These are phyloP conservation scores for Candida pseudoglaebosa DNA, from an alignment of 805 yeast genomes.

Conservation along the genomic window DNA sequence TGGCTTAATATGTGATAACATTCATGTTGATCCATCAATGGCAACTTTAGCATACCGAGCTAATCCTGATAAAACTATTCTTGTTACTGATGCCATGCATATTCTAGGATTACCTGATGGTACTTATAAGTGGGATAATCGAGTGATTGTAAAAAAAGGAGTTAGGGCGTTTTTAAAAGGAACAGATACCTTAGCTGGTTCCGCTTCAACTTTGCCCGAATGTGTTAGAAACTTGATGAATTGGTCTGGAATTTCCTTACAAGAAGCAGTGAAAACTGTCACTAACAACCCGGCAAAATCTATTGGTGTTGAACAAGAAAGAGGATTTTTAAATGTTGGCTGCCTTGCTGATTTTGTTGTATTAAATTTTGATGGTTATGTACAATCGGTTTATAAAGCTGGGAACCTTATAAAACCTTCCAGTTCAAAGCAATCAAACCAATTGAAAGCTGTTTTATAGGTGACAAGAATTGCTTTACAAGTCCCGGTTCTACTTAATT, in stretches of 20 bases:
- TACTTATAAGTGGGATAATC: constrained; percentile 49
- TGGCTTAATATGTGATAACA: constrained; percentile 56
- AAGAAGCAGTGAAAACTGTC: constrained; percentile 52
- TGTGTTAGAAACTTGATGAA: constrained; percentile 47
- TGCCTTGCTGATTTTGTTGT: constrained; percentile 57
- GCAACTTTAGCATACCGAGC: constrained; percentile 47
- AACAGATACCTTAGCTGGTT: constrained; percentile 57
- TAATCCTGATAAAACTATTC: constrained; percentile 48
- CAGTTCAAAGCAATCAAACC: constrained; percentile 4
- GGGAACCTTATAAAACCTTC: constrained; percentile 30
- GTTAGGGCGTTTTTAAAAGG: constrained; percentile 45
- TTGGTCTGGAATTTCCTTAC: constrained; percentile 47
- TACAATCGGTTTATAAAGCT: constrained; percentile 48
- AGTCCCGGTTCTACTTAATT: too few relatives aligned
- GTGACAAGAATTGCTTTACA: neutral
- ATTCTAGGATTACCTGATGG: constrained; percentile 57
- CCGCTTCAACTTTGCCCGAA: constrained; percentile 52
- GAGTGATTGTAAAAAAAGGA: constrained; percentile 47
- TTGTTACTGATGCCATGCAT: constrained; percentile 59
- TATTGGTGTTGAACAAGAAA: constrained; percentile 36
- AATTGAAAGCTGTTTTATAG: constrained; percentile 10
- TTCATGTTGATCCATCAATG: constrained; percentile 56
- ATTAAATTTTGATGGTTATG: constrained; percentile 39
- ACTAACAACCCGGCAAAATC: constrained; percentile 54
- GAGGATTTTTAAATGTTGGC: constrained; percentile 50